Evolutionary conservation across 2,329 filamentous ascomycete species (phyloP).

Genomic region (Monilinia aucupariae): DNA sequence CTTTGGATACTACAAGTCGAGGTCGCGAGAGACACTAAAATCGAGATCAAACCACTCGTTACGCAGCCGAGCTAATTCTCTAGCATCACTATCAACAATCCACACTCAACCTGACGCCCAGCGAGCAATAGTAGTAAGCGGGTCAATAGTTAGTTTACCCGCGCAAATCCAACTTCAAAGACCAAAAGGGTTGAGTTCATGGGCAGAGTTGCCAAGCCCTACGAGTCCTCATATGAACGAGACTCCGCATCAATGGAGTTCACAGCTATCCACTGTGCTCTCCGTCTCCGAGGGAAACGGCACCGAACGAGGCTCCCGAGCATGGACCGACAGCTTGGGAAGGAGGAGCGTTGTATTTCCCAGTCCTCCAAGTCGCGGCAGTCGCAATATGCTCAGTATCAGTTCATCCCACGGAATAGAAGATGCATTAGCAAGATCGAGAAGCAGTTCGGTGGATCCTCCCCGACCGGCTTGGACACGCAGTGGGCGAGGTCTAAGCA

Average conservation of each 20-base stretch:
- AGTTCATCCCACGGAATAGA: conserved; percentile 42
- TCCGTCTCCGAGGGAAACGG: conserved; percentile 52
- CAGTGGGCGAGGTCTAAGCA: conserved; percentile 34
- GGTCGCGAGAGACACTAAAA: conserved; percentile 47
- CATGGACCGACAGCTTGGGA: conserved; percentile 39
- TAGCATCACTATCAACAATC: conserved; percentile 51
- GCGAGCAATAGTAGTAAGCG: conserved; percentile 29
- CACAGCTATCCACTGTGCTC: conserved; percentile 57
- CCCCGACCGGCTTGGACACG: conserved; percentile 43
- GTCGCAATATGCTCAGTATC: conserved; percentile 51
- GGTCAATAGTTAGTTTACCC: conserved; percentile 31
- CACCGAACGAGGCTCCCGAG: conserved; percentile 44
- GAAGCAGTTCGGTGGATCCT: conserved; percentile 42
- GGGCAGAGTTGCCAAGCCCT: conserved; percentile 32
- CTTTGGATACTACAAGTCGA: conserved; percentile 45
- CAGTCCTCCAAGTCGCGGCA: conserved; percentile 41
- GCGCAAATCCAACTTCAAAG: conserved; percentile 20
- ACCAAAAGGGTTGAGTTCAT: conserved; percentile 32
- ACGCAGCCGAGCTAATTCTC: conserved; percentile 43
- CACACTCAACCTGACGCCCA: conserved; percentile 37
- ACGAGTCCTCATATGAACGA: conserved; percentile 42
- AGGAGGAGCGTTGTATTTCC: conserved; percentile 47
- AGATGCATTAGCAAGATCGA: conserved; percentile 20
- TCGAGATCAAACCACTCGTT: conserved; percentile 16
- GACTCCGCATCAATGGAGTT: conserved; percentile 56